Percentiles rank a stretch among this genome's conserved stretches.
Conservation (phyloP, 345 rosid genomes). For the Lepidium sativum region DNA sequence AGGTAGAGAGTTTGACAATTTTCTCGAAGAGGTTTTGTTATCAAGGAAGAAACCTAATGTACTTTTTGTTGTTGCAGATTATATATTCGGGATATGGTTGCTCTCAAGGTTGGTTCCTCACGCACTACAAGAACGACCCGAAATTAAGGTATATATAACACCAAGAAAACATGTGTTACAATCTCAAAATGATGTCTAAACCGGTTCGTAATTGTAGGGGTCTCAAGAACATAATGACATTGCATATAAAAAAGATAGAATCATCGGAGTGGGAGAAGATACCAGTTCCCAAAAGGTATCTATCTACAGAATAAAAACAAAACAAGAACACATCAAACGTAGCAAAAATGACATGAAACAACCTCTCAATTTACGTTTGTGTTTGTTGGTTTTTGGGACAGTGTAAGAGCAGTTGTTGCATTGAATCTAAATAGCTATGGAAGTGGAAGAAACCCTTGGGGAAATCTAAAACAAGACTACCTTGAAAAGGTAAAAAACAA, state of each 20-base stretch:
- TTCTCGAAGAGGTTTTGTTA: neutral
- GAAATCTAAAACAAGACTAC: conserved; percentile 66
- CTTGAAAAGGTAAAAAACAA: conserved; percentile 60
- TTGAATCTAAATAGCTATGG: conserved; percentile 88
- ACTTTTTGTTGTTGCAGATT: conserved; percentile 38
- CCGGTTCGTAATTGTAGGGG: conserved; percentile 42
- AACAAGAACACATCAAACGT: neutral
- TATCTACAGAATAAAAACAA: conserved; percentile 12
- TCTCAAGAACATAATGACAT: conserved; percentile 73
- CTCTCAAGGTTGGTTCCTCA: conserved; percentile 95
- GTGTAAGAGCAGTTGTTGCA: conserved; percentile 89
- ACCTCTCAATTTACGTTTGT: neutral
- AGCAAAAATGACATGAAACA: neutral
- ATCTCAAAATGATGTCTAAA: neutral
- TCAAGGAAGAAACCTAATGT: neutral
- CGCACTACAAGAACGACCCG: conserved; percentile 84
- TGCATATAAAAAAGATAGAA: conserved; percentile 67
- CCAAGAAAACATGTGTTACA: conserved; percentile 15
- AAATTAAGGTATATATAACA: conserved; percentile 52
- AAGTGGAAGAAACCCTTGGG: conserved; percentile 98
- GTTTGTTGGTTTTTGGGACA: conserved; percentile 17
- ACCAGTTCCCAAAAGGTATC: conserved; percentile 84
- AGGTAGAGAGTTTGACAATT: conserved; percentile 32
- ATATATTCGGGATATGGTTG: conserved; percentile 90
- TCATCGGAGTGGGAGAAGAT: conserved; percentile 87